Evolutionary conservation across 2,329 filamentous ascomycete genomes (phyloP), one percentile per base, ranked within the genome.

Genomic region (Venturia carpophila): DNA sequence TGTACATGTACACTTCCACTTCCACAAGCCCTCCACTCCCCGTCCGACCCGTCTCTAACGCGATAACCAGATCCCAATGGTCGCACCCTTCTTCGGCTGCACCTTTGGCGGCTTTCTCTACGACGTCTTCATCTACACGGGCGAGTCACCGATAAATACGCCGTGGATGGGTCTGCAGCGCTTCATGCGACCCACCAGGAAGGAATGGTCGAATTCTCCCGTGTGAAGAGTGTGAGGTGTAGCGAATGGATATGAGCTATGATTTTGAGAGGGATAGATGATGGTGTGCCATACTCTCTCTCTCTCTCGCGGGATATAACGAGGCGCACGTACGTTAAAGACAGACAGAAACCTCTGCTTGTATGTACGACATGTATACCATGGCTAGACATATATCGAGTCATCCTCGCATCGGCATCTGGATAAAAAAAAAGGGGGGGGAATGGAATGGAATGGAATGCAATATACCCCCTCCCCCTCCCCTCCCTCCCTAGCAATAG

Each of bases 81-180:
- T 66, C 6, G 62, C 65, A 11, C 65, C 65, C 11, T 66, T 66
- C 63, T 47, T 66, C 55, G 65, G 65, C 9, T 61, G 63, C 37
- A 39, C 47, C 6, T 66, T 65, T n/a, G 65, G 65, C 41, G 65
- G 42, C 19, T 65, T 60, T n/a, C 55, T 66, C 24, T 65, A 66
- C 41, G 65, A 66, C 34, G 49, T 66, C 30, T 66, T 66, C 72
- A 77, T 66, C 27, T 66, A 66, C 41, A 64, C 45, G 2, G 65
- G 65, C 64, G 65, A 66, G 37, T 66, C 64, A n/a, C 65, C 65
- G 9, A 66, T 66, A 56, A 66, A 66, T 41, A 66, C 65, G 1
- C 65, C 65, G 21, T 66, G 65, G 65, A 62, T 66, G 63, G 65
- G 65, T 45, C 39, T 66, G 3, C 21, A 60, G 13, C 64, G 64